Evolutionary conservation across 371 early-diverging fungal genomes (phyloP), one percentile per base, ranked within the genome.

Genomic region (Zychaea mexicana): DNA sequence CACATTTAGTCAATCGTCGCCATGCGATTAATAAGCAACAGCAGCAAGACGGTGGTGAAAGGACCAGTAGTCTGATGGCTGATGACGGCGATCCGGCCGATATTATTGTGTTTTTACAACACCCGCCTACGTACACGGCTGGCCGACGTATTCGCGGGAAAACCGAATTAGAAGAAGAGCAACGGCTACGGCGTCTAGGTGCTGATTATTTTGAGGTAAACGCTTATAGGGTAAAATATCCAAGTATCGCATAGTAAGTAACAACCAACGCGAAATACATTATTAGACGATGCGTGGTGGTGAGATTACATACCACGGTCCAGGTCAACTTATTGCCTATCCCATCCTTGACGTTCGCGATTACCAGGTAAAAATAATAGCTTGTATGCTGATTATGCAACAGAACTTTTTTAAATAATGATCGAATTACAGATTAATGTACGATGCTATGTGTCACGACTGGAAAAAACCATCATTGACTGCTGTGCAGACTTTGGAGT

Each of bases 281-380:
- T 42, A 42, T 42, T 42, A 84, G 79, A 86, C 88, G 0, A 75
- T 85, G 74, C 82, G 98, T 13, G 99, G 99, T 21, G 99, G 99
- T 6, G 93, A 98, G 77, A 86, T 91, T 6, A 98, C 99, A 0
- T 98, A 90, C 70, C 99, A 98, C 79, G 98, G 98, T 0, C 99
- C 98, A 2, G 98, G 98, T 0, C 99, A 98, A 78, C 78, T 98
- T 38, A 94, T 98, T 24, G 95, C 90, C 10, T 98, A 98, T 71
- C 99, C 99, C 2, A 95, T 95, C 47, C 38, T 98, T 10, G 83
- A 96, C 68, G 78, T 98, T 33, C 84, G 88, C 49, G 81, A 83
- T 55, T 81, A 77, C 57, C 68, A 85, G 70, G 89, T 87, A 81
- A 42, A 58, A 21, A 24, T 22, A 19, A 24, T 65, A 71, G n/a